Percentiles rank a stretch among this genome's conserved stretches.
These are phyloP conservation scores for Pythium rishiriense DNA, from an alignment of 352 stramenopile species.

Conservation along the genomic window DNA sequence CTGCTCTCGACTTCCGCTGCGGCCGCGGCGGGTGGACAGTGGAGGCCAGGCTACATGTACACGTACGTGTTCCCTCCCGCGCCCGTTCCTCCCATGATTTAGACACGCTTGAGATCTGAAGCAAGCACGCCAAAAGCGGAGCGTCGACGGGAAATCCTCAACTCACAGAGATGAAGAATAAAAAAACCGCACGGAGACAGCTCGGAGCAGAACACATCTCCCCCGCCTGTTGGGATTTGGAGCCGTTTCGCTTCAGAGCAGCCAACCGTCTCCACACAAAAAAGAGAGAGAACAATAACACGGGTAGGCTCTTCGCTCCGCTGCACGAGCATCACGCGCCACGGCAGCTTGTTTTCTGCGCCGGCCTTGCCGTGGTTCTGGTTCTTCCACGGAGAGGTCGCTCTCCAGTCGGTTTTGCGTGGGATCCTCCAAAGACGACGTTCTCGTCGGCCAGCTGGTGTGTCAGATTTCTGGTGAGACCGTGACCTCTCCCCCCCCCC, in stretches of 20 bases:
- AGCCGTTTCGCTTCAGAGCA: too few relatives aligned
- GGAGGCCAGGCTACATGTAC: not conserved
- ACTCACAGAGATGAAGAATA: not conserved
- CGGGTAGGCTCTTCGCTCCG: not conserved
- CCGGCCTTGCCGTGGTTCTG: not conserved
- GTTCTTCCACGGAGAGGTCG: too few relatives aligned
- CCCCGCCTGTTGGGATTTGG: too few relatives aligned
- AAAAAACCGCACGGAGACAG: not conserved
- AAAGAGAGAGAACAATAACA: not conserved
- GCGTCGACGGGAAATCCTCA: not conserved
- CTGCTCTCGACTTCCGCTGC: not conserved
- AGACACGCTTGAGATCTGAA: slow-evolving; percentile 5
- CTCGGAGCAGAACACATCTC: too few relatives aligned
- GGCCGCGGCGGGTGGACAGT: not conserved
- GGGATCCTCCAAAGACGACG: slow-evolving; percentile 1
- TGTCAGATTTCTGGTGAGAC: not conserved
- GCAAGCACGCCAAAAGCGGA: slow-evolving; percentile 2
- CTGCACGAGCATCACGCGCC: not conserved
- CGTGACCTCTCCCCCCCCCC: not conserved
- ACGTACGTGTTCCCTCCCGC: not conserved
- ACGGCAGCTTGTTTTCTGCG: not conserved
- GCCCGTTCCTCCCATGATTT: not conserved
- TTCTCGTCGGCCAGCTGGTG: slow-evolving; percentile 17
- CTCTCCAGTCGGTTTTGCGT: not conserved
- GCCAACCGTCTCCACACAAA: too few relatives aligned